phyloP scores from a whole-genome alignment of 202 grass and related monocot genomes.

The Carex arenaria region DNA sequence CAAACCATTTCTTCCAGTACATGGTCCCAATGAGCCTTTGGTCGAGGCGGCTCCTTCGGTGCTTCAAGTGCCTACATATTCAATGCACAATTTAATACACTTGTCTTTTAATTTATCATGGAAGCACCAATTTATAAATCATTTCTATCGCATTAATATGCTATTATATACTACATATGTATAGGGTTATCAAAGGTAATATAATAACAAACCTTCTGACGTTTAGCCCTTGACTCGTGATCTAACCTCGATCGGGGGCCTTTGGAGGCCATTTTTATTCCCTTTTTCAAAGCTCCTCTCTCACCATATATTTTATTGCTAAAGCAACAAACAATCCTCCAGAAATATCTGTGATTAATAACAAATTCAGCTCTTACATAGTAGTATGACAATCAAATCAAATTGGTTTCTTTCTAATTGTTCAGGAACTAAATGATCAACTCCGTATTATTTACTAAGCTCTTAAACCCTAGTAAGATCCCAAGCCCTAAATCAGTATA shows the following conservation, averaged over 20 bases:
- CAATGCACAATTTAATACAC: background rate
- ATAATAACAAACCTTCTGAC: conserved; percentile 72
- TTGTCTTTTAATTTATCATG: background rate
- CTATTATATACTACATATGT: background rate
- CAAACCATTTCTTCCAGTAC: conserved; percentile 90
- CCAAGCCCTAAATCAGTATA: background rate
- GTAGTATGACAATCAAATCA: background rate
- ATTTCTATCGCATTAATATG: background rate
- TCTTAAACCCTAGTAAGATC: conserved; percentile 14
- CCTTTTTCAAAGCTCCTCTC: conserved; percentile 19
- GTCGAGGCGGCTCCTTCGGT: conserved; percentile 73
- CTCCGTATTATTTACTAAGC: background rate
- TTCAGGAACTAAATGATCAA: too few species aligned
- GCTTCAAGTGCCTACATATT: conserved; percentile 69
- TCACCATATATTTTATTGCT: conserved; percentile 16
- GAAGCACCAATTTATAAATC: too few species aligned
- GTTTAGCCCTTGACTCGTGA: conserved; percentile 88
- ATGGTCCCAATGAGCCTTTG: conserved; percentile 97
- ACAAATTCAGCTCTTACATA: conserved; percentile 3
- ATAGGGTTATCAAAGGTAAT: conserved; percentile 18
- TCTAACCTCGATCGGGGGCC: conserved; percentile 86
- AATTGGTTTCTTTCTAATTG: background rate
- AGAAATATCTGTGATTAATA: conserved; percentile 6
- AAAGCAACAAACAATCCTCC: conserved; percentile 12
- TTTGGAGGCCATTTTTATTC: conserved; percentile 82